Evolutionary conservation across 2,329 filamentous ascomycete genomes (phyloP).

Genomic region (Aspergillaceae sp.): DNA sequence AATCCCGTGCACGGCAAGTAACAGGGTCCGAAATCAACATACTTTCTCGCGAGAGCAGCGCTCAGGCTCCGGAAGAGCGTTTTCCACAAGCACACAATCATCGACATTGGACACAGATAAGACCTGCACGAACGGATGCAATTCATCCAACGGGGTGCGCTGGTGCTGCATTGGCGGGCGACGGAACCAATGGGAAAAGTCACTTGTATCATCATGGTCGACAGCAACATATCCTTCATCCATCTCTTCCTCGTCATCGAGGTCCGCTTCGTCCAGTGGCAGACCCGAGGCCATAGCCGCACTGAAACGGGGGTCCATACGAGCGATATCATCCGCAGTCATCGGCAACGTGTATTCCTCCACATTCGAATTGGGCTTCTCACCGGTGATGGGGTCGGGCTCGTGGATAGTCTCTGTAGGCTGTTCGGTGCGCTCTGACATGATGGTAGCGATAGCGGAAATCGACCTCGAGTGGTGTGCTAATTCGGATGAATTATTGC

Average conservation of each 20-base stretch:
- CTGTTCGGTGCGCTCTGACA: conserved; percentile 23
- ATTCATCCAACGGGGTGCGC: conserved; percentile 43
- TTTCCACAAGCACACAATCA: conserved; percentile 50
- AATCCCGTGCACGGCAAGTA: background rate
- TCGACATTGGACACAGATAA: conserved; percentile 50
- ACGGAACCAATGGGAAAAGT: conserved; percentile 35
- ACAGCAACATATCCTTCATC: conserved; percentile 36
- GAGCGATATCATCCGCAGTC: conserved; percentile 20
- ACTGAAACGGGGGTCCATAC: conserved; percentile 19
- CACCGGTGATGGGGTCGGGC: conserved; percentile 10
- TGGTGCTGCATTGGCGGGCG: conserved; percentile 27
- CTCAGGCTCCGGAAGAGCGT: conserved; percentile 52
- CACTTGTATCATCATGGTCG: conserved; percentile 33
- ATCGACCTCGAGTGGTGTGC: too few relatives aligned
- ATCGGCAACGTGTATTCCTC: conserved; percentile 21
- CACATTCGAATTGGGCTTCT: conserved; percentile 24
- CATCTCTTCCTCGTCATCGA: conserved; percentile 26
- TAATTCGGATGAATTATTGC: too few relatives aligned
- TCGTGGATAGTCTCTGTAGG: conserved; percentile 21
- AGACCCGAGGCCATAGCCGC: conserved; percentile 23
- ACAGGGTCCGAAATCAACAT: conserved; percentile 11
- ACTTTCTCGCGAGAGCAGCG: conserved; percentile 54
- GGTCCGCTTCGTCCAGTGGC: conserved; percentile 19
- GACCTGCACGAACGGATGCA: conserved; percentile 66
- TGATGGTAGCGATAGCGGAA: conserved; percentile 6